Evolutionary conservation across 768 basidiomycete species (phyloP), one percentile per base, ranked within the genome.

Genomic region (Jaapia argillacea): DNA sequence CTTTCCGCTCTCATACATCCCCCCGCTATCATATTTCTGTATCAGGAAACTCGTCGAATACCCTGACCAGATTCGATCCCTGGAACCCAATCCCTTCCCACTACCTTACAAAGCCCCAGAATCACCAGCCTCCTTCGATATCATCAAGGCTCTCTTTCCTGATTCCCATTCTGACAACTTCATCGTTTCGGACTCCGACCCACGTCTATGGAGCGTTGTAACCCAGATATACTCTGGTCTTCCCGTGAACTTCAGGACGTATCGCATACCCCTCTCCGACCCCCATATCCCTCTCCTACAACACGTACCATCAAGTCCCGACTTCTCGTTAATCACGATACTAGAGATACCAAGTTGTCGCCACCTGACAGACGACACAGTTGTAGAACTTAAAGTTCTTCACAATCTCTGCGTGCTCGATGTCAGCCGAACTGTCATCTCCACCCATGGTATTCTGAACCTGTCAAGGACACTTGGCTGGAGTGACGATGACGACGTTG

Each of bases 301-400:
- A 48, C 49, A 48, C 13, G 72, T 86, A 33, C 69, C 71, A 1
- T 61, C 68, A 36, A 75, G 79, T 0, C 52, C 66, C 2, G 53
- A 71, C 20, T 88, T 85, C 55, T 67, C 81, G 2, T 66, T 88
- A 24, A 47, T 87, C 42, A 81, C 84, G 4, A 55, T 84, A 7
- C 58, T 89, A 20, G 69, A 81, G 38, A 62, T 88, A 6, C 68
- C 74, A 3, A 58, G 66, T 4, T 81, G 80, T 49, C 43, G 45
- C 7, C 64, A 72, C n/a, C 64, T 88, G 1, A 73, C 67, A 22
- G 85, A 88, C 56, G 59, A 70, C 21, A 72, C 70, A 38, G 65
- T 85, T 21, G 45, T 67, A 31, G 54, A 61, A 6, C 63, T 87
- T 23, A 70, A 68, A 23, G 50, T 58, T 6, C 67, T 88, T 4